phyloP scores from a whole-genome alignment of 2,329 filamentous ascomycete species.

The Fusarium denticulatum region DNA sequence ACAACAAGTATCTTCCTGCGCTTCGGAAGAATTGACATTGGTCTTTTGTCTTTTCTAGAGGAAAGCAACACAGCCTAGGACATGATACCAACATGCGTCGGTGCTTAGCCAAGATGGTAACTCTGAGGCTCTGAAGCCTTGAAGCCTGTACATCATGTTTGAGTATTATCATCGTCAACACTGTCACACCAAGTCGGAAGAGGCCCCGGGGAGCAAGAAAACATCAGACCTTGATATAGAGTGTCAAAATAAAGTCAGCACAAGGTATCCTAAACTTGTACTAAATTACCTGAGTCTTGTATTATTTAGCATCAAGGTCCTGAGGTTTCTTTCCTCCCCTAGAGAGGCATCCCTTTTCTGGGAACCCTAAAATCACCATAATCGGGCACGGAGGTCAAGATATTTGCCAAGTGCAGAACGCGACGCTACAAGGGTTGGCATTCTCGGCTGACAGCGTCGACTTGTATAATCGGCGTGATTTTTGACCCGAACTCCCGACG shows the following conservation, averaged over 20 bases:
- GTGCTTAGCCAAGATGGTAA: not conserved
- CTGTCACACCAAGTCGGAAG: not conserved
- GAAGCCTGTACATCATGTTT: no score
- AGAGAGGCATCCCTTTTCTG: not conserved
- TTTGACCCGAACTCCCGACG: constrained; percentile 15
- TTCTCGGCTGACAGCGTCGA: constrained; percentile 13
- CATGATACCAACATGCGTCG: not conserved
- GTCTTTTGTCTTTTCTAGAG: not conserved
- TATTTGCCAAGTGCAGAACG: constrained; percentile 9
- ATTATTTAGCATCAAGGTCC: not conserved
- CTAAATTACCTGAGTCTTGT: not conserved
- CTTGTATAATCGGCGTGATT: constrained; percentile 18
- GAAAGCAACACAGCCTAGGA: not conserved
- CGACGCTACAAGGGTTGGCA: not conserved
- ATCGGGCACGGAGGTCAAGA: not conserved
- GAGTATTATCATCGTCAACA: not conserved
- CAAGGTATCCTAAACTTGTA: not conserved
- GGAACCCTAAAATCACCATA: not conserved
- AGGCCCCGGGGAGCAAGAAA: not conserved
- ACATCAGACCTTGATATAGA: not conserved
- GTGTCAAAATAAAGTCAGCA: not conserved
- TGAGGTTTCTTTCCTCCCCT: not conserved
- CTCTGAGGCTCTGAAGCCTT: not conserved
- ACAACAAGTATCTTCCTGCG: not conserved
- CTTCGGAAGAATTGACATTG: not conserved